A percentile compares a stretch with the other conserved stretches of the same genome.
Conservation (phyloP, 129 eudicot species). For the Flaveria bidentis region DNA sequence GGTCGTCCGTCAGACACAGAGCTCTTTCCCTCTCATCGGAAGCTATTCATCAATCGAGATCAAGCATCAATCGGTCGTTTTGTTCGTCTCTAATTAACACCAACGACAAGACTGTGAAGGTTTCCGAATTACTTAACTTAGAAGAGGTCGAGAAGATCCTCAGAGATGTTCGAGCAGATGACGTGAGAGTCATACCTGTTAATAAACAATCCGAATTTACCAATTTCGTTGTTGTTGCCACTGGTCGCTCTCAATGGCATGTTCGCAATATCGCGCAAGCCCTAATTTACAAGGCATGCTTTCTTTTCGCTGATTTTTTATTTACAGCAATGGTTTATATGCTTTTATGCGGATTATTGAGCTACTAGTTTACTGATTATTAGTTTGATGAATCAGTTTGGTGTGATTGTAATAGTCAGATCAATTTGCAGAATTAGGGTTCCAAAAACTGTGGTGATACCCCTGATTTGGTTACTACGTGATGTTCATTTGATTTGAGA, state of each 20-base stretch:
- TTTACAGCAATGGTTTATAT: too few species aligned
- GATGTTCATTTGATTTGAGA: background rate
- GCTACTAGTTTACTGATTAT: too few species aligned
- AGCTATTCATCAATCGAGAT: slow-evolving; percentile 39
- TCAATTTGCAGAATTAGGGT: background rate
- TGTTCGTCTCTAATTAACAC: slow-evolving; percentile 26
- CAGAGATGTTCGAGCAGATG: slow-evolving; percentile 74
- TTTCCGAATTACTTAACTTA: slow-evolving; percentile 52
- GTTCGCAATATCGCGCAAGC: slow-evolving; percentile 93
- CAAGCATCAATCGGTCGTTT: slow-evolving; percentile 39
- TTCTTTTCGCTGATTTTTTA: background rate
- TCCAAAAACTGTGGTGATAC: background rate
- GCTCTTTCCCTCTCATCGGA: slow-evolving; percentile 22
- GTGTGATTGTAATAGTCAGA: too few species aligned
- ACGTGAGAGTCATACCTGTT: slow-evolving; percentile 65
- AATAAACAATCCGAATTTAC: slow-evolving; percentile 49
- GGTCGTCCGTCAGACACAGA: slow-evolving; percentile 21
- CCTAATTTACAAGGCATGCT: slow-evolving; percentile 67
- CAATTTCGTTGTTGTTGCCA: slow-evolving; percentile 72
- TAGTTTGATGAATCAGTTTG: too few species aligned
- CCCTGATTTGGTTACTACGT: background rate
- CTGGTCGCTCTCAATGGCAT: slow-evolving; percentile 94
- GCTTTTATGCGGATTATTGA: too few species aligned
- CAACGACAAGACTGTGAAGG: slow-evolving; percentile 11
- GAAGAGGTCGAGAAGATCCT: slow-evolving; percentile 78